Evolutionary conservation across 108 stramenopile species (phyloP).

Genomic region (Phaeodactylum tricornutum): DNA sequence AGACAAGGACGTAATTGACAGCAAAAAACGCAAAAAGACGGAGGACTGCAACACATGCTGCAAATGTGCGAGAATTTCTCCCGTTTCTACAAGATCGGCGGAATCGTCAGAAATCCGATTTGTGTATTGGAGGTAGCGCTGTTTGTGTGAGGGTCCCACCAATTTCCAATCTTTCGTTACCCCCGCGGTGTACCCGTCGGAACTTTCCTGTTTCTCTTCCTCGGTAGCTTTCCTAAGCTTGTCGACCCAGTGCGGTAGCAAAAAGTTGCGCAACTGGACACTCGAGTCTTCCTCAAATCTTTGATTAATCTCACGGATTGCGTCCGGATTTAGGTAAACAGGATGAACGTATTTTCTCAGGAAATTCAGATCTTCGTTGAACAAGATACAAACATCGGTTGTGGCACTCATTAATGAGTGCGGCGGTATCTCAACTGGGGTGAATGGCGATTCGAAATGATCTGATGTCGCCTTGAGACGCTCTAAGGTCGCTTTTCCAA

Average conservation of each 20-base stretch:
- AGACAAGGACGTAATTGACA: slow-evolving; percentile 46
- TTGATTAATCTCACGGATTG: slow-evolving; percentile 51
- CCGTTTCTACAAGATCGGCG: slow-evolving; percentile 7
- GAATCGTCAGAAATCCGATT: too few relatives aligned
- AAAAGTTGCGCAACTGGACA: slow-evolving; percentile 71
- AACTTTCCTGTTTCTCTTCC: slow-evolving; percentile 2
- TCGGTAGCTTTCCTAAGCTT: slow-evolving; percentile 19
- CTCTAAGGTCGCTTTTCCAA: slow-evolving; percentile 61
- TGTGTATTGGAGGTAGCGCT: slow-evolving; percentile 78
- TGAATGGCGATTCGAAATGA: slow-evolving; percentile 25
- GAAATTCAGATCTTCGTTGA: slow-evolving; percentile 39
- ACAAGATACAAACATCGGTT: slow-evolving; percentile 13
- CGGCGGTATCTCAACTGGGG: background rate
- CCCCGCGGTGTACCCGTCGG: slow-evolving; percentile 44
- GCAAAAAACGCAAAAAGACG: slow-evolving; percentile 46
- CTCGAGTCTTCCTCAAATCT: slow-evolving; percentile 76
- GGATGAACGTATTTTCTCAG: slow-evolving; percentile 54
- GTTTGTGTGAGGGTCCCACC: slow-evolving; percentile 90
- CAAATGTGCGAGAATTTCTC: slow-evolving; percentile 31
- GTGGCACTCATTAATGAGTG: background rate
- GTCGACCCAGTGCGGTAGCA: slow-evolving; percentile 37
- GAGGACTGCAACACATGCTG: slow-evolving; percentile 47
- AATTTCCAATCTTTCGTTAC: slow-evolving; percentile 64
- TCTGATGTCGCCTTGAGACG: slow-evolving; percentile 44
- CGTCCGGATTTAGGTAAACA: slow-evolving; percentile 43